These are phyloP conservation scores for Gastrolobium villosum DNA, from an alignment of 306 rosid species.

Conservation along the genomic window DNA sequence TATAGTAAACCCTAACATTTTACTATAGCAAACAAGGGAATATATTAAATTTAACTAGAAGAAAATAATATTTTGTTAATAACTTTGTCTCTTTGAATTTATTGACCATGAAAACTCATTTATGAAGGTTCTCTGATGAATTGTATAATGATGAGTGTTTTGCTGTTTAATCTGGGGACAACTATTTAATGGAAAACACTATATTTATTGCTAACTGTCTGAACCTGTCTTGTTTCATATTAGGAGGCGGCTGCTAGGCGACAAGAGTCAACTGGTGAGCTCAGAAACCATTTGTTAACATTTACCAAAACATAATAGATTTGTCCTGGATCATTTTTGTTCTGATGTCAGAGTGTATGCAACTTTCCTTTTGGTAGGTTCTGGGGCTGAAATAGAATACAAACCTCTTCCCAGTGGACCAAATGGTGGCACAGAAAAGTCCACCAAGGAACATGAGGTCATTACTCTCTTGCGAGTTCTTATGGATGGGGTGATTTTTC, in stretches of 20 bases:
- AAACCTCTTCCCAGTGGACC: constrained; percentile 84
- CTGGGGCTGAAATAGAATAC: constrained; percentile 72
- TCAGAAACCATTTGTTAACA: constrained; percentile 28
- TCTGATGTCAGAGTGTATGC: constrained; percentile 28
- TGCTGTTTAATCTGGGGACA: not conserved
- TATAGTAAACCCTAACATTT: not conserved
- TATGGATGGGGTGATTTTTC: constrained; percentile 20
- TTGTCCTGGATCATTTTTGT: constrained; percentile 1
- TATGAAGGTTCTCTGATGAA: constrained; percentile 17
- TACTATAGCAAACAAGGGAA: not conserved
- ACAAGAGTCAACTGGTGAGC: constrained; percentile 69
- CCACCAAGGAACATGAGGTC: constrained; percentile 57
- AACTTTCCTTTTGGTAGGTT: constrained; percentile 57
- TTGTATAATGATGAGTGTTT: not conserved
- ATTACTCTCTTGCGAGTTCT: constrained; percentile 6
- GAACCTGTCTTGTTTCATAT: constrained; percentile 49
- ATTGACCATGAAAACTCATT: not conserved
- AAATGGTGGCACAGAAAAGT: constrained; percentile 37
- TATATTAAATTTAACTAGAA: not conserved
- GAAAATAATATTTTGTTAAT: not conserved
- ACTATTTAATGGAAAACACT: not conserved
- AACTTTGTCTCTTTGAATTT: not conserved
- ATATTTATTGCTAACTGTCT: constrained; percentile 46
- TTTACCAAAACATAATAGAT: constrained; percentile 4
- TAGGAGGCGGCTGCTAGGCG: constrained; percentile 76